Conservation (phyloP, 352 stramenopile genomes). For the Phytophthora pini region DNA sequence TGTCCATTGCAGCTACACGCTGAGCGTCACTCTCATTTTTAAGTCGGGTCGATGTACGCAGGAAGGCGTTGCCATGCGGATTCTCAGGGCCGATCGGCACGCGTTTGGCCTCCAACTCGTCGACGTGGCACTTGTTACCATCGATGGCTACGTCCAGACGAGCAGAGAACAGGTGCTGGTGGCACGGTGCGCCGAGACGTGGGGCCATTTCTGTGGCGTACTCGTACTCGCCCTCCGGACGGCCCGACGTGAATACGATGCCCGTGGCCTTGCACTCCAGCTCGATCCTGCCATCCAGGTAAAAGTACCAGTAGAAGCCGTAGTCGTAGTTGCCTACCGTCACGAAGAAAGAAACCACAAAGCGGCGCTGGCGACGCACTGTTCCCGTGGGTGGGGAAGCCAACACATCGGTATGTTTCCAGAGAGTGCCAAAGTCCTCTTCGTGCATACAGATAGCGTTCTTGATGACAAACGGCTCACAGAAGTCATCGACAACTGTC, state of each 20-base stretch:
- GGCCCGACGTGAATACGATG: slow-evolving; percentile 83
- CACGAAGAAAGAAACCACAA: slow-evolving; percentile 86
- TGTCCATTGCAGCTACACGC: slow-evolving; percentile 54
- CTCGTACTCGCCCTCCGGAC: slow-evolving; percentile 60
- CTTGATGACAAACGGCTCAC: slow-evolving; percentile 40
- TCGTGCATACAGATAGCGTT: slow-evolving; percentile 44
- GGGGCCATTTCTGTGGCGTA: slow-evolving; percentile 58
- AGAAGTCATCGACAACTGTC: slow-evolving; percentile 38
- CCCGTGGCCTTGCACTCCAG: slow-evolving; percentile 85
- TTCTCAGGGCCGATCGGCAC: slow-evolving; percentile 50
- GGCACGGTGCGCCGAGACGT: slow-evolving; percentile 67
- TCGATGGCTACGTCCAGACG: slow-evolving; percentile 82
- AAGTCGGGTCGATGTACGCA: slow-evolving; percentile 53
- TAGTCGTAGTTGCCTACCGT: slow-evolving; percentile 91
- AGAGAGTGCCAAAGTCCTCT: slow-evolving; percentile 45
- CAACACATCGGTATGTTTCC: slow-evolving; percentile 75
- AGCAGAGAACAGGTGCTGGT: slow-evolving; percentile 86
- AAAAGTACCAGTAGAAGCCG: slow-evolving; percentile 55
- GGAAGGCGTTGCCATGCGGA: slow-evolving; percentile 69
- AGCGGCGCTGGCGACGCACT: slow-evolving; percentile 70
- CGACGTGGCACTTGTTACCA: slow-evolving; percentile 55
- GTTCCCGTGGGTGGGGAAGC: slow-evolving; percentile 30
- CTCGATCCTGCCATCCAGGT: slow-evolving; percentile 60
- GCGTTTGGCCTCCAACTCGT: slow-evolving; percentile 69
- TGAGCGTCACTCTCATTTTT: slow-evolving; percentile 55